Base-by-base conservation (phyloP, 2,329 filamentous ascomycete genomes). In the Stemphylium lycopersici region DNA sequence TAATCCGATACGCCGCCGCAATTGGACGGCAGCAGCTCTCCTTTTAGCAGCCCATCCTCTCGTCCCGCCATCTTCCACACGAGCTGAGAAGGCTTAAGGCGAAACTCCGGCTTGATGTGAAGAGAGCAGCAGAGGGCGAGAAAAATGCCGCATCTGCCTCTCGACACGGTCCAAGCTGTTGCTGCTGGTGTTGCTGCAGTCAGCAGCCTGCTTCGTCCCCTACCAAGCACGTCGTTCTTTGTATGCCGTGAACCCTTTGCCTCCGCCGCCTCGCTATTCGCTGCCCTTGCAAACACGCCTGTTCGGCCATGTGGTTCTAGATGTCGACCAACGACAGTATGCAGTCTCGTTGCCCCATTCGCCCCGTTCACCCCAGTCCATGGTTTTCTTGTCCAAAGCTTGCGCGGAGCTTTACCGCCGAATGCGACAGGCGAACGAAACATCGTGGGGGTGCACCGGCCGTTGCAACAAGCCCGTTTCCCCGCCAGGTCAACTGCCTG, bases 71-170 rank as follows among this genome's bases (percentile, higher is more conserved):
- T 40, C 32, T 46, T 36, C 33, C 36, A 57, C 32, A 38, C 44
- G 29, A 52, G 41, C 16, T 26, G n/a, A 48, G 26, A 12, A 7
- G 13, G 32, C 32, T 34, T 6, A 13, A 41, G 20, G 38, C 18
- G 12, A 7, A 41, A 16, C 6, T 11, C 22, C 7, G 22, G 12
- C 38, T 24, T 16, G 52, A 43, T 44, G 31, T 20, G 29, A 37
- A 37, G 42, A 47, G 26, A 16, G 29, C 29, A 41, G 20, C 24
- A 36, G 16, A 29, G 16, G 20, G 29, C 38, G 43, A 40, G 41
- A 38, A 40, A 61, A 66, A 66, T 64, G 53, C 62, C 64, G 64
- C 52, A 55, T 24, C 36, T 29, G 24, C 32, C 33, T 48, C 33
- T 49, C 39, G 22, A 48, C 20, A 33, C 43, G 55, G 54, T 41